Base-by-base conservation (phyloP, 1,284 basidiomycete species). In the Puccinia coronata region DNA sequence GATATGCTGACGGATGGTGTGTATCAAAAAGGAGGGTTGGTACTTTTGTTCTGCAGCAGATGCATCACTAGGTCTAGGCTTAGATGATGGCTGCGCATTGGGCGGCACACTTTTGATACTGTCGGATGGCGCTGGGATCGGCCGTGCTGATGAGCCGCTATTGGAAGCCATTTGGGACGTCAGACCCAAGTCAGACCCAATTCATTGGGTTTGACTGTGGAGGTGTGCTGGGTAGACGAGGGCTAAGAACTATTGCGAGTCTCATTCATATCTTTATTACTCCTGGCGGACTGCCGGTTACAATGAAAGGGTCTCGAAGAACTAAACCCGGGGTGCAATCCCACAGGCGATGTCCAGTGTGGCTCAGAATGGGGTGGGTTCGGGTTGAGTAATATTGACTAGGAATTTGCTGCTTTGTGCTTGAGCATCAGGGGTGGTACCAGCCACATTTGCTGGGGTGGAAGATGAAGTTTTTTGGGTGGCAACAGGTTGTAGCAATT, bases 1-100 rank as follows among this genome's bases (percentile, higher is more conserved):
- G 84, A 98, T 94, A 88, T 98, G 96, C 82, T 94, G 91, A 80
- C 93, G 90, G 82, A 98, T 95, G 84, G 95, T 96, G 63, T 84
- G 80, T 80, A 85, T 85, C n/a, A 85, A 84, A 53, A 84, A 84
- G 5, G 79, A 63, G 6, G 79, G 49, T 3, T 70, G 69, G 8
- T 84, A 84, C 61, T 84, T 84, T 47, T 47, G 43, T 0, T 82
- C 79, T 14, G 70, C 20, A 53, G 51, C 28, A 43, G 72, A n/a
- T 25, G 20, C 28, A 55, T 55, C 65, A 70, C 61, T 41, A 12
- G 43, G 41, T 47, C 47, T 57, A 28, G 41, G 11, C 18, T 65
- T 36, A 8, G 34, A 28, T n/a, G n/a, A n/a, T 39, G 36, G 8
- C 14, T 59, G 74, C 34, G 16, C 34, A n/a, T 47, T 23, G 11